Conservation (phyloP, 2,329 filamentous ascomycete species). For the Aspergillus fijiensis region DNA sequence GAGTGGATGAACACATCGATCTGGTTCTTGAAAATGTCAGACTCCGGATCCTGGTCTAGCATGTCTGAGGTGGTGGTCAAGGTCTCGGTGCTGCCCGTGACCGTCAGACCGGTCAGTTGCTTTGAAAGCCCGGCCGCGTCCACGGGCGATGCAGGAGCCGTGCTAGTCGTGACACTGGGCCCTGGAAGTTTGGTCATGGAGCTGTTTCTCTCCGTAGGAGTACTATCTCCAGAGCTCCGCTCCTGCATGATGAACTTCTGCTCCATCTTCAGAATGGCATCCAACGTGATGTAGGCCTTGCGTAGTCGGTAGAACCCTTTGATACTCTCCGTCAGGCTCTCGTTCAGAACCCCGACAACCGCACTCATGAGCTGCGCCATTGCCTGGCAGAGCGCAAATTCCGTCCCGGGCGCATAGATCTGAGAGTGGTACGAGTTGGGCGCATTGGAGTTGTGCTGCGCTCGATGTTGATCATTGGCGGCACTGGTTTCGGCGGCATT, state of each 20-base stretch:
- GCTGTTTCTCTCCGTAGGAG: conserved; percentile 4
- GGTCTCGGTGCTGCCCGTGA: conserved; percentile 19
- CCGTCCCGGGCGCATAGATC: conserved; percentile 79
- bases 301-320: conserved; percentile 90
- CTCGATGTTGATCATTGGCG: conserved; percentile 72
- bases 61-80: conserved; percentile 26
- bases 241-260: conserved; percentile 54
- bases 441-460: conserved; percentile 61
- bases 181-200: conserved; percentile 1
- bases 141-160: conserved; percentile 13
- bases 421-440: conserved; percentile 54
- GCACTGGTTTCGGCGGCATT: conserved; percentile 74
- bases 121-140: conserved; percentile 21
- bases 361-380: conserved; percentile 87
- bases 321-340: conserved; percentile 86
- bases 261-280: conserved; percentile 75
- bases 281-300: conserved; percentile 81
- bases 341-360: conserved; percentile 84
- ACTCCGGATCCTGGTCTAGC: conserved; percentile 55
- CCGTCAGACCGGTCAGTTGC: conserved; percentile 25
- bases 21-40: conserved; percentile 67
- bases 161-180: conserved; percentile 14
- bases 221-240: conserved; percentile 18
- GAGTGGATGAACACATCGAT: conserved; percentile 88
- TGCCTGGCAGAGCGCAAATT: conserved; percentile 81